Evolutionary conservation across 2,329 filamentous ascomycete species (phyloP), one percentile per base, ranked within the genome.

Genomic region (Leptodontidium sp.): DNA sequence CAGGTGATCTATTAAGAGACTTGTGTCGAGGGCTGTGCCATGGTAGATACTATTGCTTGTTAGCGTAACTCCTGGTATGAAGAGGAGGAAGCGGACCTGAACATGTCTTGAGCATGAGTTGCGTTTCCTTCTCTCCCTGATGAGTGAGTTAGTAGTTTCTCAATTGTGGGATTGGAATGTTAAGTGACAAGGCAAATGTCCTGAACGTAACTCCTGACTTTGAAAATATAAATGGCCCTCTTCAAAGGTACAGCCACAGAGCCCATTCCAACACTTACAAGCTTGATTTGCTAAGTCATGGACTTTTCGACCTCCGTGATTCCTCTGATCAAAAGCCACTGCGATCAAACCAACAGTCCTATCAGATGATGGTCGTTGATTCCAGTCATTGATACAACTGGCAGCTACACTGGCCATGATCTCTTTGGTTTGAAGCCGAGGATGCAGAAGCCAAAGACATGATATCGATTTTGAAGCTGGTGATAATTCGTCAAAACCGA

Each of bases 371-470:
- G 77, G 61, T 70, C 77, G 80, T 64, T 80, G 76, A 75, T 92
- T 90, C 88, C 91, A 97, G 9, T 88, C 86, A n/a, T 83, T 80
- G 61, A 98, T 85, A 14, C 88, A 84, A 6, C 87, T 86, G n/a
- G 85, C 82, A 2, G 93, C 94, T 65, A 96, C 86, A 35, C 88
- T 88, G 1, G 84, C 84, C 94, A 98, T 98, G 71, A 87, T 87
- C 66, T 88, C 87, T 77, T 92, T 90, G 0, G 84, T 88, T 65
- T 90, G 86, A 0, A 91, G 85, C 29, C 96, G 88, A 2, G 93
- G 93, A 78, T 98, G 94, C 21, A 98, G 87, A 14, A 98, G 89
- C 93, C 94, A 98, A n/a, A 98, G 87, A 75, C 92, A 93, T 29
- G 93, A 90, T 45, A 97, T 82, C 3, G 85, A 82, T 15, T 84